Base-by-base conservation (phyloP, 176 grass and related monocot genomes). In the Dendrocalamus sinicus region DNA sequence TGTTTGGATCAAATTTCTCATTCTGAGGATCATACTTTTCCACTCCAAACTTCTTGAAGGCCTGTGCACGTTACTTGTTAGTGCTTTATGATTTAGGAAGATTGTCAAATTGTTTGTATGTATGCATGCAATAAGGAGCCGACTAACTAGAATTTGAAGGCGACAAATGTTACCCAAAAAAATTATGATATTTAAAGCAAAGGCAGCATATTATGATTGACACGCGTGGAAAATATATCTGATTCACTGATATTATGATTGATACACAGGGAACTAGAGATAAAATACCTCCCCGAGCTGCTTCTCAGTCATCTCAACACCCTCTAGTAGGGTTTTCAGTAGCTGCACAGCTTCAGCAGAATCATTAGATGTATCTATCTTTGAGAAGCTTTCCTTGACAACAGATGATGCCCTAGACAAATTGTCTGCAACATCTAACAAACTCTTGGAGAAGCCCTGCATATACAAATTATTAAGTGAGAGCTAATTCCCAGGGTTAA, bases 251-350 rank as follows among this genome's bases (percentile, higher is more conserved):
- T 65, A 73, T 28, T 59, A 81, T 67, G 17, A 66, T 26, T 15
- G 47, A 81, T 35, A 37, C 11, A n/a, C 0, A 3, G 23, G n/a
- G 44, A 35, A n/a, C 19, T 46, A 39, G 26, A 30, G n/a, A 69
- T 3, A 9, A 60, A 82, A 60, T 90, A 88, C 90, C 88, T 92
- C 82, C 59, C 73, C 79, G n/a, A 94, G 90, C 81, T 95, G 93
- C 55, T 95, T 95, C 8, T 95, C 78, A 19, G 90, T 95, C 88
- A 95, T 90, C 53, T 92, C 87, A 72, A 90, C 87, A 83, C 90
- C 93, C 73, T 86, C 93, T 28, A 94, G 69, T 55, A 94, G 81
- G 32, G 92, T 90, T 65, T 90, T 92, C 10, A 94, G 60, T 14
- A 94, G 81, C 11, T 59, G 77, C 44, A 89, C 81, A 41, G 92